phyloP scores from a whole-genome alignment of 495 filamentous ascomycete genomes.

The Chaetomium cochliodes region DNA sequence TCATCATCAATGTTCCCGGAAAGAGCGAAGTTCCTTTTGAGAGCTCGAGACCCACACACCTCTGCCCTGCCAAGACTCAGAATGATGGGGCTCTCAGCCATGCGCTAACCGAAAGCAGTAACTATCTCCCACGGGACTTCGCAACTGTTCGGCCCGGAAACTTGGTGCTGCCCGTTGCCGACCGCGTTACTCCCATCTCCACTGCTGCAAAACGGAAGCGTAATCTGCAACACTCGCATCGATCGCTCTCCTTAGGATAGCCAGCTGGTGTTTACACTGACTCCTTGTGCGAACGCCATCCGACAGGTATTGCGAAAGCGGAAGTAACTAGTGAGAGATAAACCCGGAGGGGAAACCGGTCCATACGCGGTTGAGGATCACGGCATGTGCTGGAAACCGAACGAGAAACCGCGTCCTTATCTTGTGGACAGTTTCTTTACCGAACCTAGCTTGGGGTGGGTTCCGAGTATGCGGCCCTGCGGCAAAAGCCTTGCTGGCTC shows the following conservation, averaged over 20 bases:
- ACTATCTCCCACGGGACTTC: not conserved
- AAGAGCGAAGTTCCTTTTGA: not conserved
- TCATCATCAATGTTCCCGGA: not conserved
- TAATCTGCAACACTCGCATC: too few species aligned
- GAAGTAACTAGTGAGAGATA: not conserved
- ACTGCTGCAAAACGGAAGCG: not conserved
- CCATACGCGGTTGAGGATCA: not conserved
- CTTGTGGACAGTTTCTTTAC: not conserved
- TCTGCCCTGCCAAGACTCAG: not conserved
- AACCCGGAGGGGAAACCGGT: not conserved
- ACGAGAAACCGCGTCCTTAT: not conserved
- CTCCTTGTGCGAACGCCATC: too few species aligned
- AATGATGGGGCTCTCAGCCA: not conserved
- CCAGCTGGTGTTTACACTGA: too few species aligned
- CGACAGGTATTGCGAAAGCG: not conserved
- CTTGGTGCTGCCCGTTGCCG: not conserved
- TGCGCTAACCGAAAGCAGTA: not conserved
- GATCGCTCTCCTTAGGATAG: too few species aligned
- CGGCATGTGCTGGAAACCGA: not conserved
- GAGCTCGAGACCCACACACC: too few species aligned
- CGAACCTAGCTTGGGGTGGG: too few species aligned
- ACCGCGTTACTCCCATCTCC: not conserved
- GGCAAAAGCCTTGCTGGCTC: not conserved
- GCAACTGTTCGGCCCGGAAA: not conserved
- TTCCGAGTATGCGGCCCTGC: not conserved